Evolutionary conservation across 176 grass and related monocot genomes (phyloP).

Genomic region (Musa schizocarpa): DNA sequence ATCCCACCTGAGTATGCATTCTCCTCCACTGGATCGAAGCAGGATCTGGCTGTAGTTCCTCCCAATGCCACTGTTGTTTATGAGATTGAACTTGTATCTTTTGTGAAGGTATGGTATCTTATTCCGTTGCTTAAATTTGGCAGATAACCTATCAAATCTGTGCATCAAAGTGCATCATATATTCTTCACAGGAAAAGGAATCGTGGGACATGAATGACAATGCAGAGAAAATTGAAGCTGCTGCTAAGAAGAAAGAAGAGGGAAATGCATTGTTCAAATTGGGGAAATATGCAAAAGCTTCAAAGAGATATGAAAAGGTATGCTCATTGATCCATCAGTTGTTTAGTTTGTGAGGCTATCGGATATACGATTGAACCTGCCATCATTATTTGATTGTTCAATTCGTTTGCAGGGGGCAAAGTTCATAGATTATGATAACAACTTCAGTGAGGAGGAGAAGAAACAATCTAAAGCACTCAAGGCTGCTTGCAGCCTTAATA

Average conservation of each 20-base stretch:
- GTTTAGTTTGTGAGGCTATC: no score
- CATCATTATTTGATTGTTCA: not conserved
- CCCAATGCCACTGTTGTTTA: slow-evolving; percentile 64
- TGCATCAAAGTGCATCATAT: no score
- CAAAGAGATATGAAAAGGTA: slow-evolving; percentile 83
- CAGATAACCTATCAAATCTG: no score
- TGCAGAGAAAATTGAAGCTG: slow-evolving; percentile 71
- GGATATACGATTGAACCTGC: no score
- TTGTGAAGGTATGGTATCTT: slow-evolving; percentile 45
- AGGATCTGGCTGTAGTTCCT: slow-evolving; percentile 74
- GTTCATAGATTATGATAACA: slow-evolving; percentile 64
- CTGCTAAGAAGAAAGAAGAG: slow-evolving; percentile 74
- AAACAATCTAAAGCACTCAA: slow-evolving; percentile 82
- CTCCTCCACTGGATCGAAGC: slow-evolving; percentile 52
- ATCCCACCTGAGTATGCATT: slow-evolving; percentile 83
- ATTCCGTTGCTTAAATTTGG: not conserved
- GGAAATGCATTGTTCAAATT: slow-evolving; percentile 79
- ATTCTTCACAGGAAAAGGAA: slow-evolving; percentile 53
- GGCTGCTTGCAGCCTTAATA: slow-evolving; percentile 81
- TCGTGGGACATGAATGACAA: slow-evolving; percentile 81
- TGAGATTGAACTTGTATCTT: slow-evolving; percentile 82
- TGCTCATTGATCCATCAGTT: not conserved
- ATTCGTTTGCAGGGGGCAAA: slow-evolving; percentile 49
- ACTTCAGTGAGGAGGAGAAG: slow-evolving; percentile 87
- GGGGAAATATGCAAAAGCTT: slow-evolving; percentile 56